Evolutionary conservation across 2,329 filamentous ascomycete genomes (phyloP), one percentile per base, ranked within the genome.

Genomic region (Neofusicoccum cordaticola): DNA sequence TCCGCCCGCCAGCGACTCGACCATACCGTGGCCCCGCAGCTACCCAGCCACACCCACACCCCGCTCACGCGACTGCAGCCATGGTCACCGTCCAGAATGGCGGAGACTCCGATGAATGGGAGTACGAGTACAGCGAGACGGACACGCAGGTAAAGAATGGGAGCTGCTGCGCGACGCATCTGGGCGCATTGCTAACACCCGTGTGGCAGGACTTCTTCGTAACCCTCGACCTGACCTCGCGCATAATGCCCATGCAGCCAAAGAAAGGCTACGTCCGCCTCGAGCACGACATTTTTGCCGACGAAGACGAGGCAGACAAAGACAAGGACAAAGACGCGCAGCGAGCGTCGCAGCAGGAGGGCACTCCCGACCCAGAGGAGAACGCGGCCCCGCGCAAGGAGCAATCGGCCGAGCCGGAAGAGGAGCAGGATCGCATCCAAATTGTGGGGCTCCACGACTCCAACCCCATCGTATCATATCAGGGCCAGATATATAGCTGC

Each of bases 391-490:
- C 50, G 13, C 62, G 48, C 48, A 60, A 45, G 52, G 17, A 51
- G 42, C 12, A 63, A 48, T 22, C 56, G n/a, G 42, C 47, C 19
- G 63, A 52, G 41, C 22, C 47, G 22, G 37, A 31, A 31, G 27
- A 70, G 9, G 63, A 48, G 50, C 52, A 65, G 19, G 62, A 62
- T 67, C 75, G 60, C 47, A 85, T 97, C 5, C 92, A 97, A 72
- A 88, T 97, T 58, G 82, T 95, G n/a, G 92, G 92, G 34, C 83
- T 97, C 3, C 90, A 96, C 75, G 89, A 89, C 1, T 72, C 79
- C 2, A 89, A 90, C 56, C 94, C 94, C 0, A 80, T 97, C 34
- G 84, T 97, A 66, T 90, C 90, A 22, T 96, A 96, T 77, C 85
- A 89, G 65, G 90, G 90, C 35, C 86, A 89, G 67, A 81, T 96